Base-by-base conservation (phyloP, 345 rosid species). In the Eucalyptus sp. region DNA sequence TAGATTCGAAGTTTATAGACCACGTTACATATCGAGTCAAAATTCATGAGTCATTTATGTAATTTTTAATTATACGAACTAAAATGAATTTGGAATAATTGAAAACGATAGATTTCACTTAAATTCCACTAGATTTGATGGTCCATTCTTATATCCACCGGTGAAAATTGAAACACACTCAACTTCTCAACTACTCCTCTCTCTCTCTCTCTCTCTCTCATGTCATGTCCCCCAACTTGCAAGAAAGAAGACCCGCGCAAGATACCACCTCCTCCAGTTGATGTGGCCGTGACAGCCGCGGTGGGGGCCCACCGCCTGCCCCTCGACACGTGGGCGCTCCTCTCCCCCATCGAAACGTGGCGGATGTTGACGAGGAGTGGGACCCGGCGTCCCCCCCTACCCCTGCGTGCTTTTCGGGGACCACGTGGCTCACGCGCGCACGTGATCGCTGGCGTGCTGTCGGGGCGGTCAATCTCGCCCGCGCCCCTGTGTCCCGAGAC, bases 1-100 rank as follows among this genome's bases (percentile, higher is more conserved):
- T 52, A 52, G 7, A 52, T 52, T 52, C 0, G 7, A 52, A 52
- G 0, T 52, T 52, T 52, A 52, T 52, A 4, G 0, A 52, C 0
- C 1, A 20, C 0, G 20, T 20, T 52, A 20, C 0, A 52, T 7
- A 1, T 52, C 1, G 2, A 52, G 25, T 8, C 5, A 52, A 52
- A 52, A 52, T 52, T 8, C 2, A 52, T 3, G 10, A 52, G 1
- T 52, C 5, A 52, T 18, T 18, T 3, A 2, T 20, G 5, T 20
- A 52, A 52, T 52, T 20, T 20, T 52, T 2, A 56, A 22, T 66
- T 15, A 15, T 31, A 15, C 3, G 2, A 0, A 17, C 13, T 33
- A 37, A 71, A 71, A 18, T 37, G 46, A 18, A 10, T 18, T 9
- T 18, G 25, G 46, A 18, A 71, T 71, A 17, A 71, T 33, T 18